Evolutionary conservation across 352 stramenopile species (phyloP).

Genomic region (Phytopythium delawarense): DNA sequence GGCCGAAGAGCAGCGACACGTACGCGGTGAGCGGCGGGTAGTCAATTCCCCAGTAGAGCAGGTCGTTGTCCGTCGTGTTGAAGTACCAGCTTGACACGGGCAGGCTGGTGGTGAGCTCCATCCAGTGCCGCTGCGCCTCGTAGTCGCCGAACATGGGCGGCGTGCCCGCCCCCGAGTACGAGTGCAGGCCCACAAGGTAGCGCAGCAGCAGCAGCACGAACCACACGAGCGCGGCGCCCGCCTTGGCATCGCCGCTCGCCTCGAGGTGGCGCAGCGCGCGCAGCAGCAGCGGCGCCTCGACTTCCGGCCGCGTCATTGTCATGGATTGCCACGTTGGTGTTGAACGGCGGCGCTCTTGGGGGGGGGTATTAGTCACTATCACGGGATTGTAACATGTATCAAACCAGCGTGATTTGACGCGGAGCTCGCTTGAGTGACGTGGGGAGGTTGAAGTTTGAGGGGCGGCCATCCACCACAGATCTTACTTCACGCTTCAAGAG

Average conservation of each 20-base stretch:
- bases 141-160: slow-evolving; percentile 95
- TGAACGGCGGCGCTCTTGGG: neutral
- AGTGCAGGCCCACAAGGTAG: slow-evolving; percentile 76
- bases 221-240: slow-evolving; percentile 45
- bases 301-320: slow-evolving; percentile 8
- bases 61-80: slow-evolving; percentile 87
- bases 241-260: slow-evolving; percentile 37
- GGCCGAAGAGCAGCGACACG: slow-evolving; percentile 82
- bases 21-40: slow-evolving; percentile 96
- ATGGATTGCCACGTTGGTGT: slow-evolving; percentile 10
- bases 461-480: neutral
- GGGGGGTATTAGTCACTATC: neutral
- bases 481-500: neutral
- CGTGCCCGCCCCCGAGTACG: slow-evolving; percentile 74
- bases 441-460: neutral
- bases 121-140: slow-evolving; percentile 99
- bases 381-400: neutral
- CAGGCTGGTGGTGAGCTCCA: slow-evolving; percentile 96
- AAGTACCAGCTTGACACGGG: slow-evolving; percentile 95
- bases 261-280: slow-evolving; percentile 51
- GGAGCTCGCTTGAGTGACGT: neutral
- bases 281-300: slow-evolving; percentile 25
- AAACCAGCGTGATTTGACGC: neutral
- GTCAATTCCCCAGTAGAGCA: slow-evolving; percentile 98
- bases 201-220: slow-evolving; percentile 56